Conservation (phyloP, 768 basidiomycete species). For the Suillus variegatus region DNA sequence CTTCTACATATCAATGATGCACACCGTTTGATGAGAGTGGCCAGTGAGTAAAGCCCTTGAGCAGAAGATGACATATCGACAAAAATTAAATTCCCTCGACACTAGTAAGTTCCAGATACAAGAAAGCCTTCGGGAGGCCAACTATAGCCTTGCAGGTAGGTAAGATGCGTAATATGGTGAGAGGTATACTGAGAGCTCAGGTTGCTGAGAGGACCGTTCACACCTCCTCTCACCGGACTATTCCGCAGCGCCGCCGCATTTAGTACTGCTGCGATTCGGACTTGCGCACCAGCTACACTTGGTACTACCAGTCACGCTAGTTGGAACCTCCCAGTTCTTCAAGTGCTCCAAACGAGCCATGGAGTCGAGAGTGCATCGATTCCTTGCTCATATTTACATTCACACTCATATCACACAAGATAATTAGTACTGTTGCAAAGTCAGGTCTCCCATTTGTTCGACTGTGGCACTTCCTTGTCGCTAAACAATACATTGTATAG, state of each 20-base stretch:
- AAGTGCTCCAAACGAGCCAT: too few species aligned
- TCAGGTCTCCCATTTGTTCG: too few species aligned
- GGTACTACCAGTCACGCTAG: too few species aligned
- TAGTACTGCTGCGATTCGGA: too few species aligned
- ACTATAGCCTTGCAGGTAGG: not conserved
- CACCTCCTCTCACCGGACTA: conserved; percentile 17
- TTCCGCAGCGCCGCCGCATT: conserved; percentile 14
- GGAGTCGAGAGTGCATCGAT: too few species aligned
- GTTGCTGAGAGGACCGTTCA: not conserved
- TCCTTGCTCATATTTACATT: too few species aligned
- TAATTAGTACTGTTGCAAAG: too few species aligned
- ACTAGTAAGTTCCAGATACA: not conserved
- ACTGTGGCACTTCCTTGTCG: too few species aligned
- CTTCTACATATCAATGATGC: conserved; percentile 17
- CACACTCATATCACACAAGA: too few species aligned
- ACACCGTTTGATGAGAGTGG: conserved; percentile 83
- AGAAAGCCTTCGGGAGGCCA: not conserved
- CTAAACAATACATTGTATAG: too few species aligned
- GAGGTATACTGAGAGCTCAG: not conserved
- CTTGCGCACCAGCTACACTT: too few species aligned
- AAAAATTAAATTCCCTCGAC: not conserved
- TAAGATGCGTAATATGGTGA: not conserved
- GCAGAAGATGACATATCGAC: conserved; percentile 36
- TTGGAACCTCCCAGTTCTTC: too few species aligned
- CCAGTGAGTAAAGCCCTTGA: conserved; percentile 67